Evolutionary conservation across 2,329 filamentous ascomycete genomes (phyloP).

Genomic region (Pestalotiopsis fici): DNA sequence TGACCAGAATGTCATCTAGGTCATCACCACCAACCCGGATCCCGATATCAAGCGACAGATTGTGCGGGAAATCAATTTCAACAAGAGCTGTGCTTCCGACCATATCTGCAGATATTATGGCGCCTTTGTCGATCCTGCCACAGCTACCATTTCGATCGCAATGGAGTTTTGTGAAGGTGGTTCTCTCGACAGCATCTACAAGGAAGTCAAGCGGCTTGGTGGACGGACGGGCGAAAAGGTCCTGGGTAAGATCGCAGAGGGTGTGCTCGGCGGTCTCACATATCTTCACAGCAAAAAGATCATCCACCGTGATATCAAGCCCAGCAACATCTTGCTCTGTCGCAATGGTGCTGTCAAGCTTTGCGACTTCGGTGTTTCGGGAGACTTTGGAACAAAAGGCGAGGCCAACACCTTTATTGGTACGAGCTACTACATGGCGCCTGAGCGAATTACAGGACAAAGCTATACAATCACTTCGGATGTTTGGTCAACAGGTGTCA

Average conservation of each 20-base stretch:
- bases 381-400: slow-evolving; percentile 97
- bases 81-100: slow-evolving; percentile 93
- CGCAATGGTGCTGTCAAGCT: slow-evolving; percentile 93
- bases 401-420: slow-evolving; percentile 99
- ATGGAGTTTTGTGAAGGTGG: slow-evolving; percentile 99
- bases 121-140: slow-evolving; percentile 94
- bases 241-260: slow-evolving; percentile 93
- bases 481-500: slow-evolving; percentile 97
- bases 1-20: slow-evolving; percentile 49
- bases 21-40: slow-evolving; percentile 97
- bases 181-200: slow-evolving; percentile 94
- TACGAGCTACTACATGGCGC: slow-evolving; percentile 99
- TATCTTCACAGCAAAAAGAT: slow-evolving; percentile 96
- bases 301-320: slow-evolving; percentile 98
- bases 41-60: slow-evolving; percentile 99
- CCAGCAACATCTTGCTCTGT: slow-evolving; percentile 93
- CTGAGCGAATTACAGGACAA: slow-evolving; percentile 95
- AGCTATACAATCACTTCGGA: slow-evolving; percentile 98
- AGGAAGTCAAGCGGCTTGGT: slow-evolving; percentile 92
- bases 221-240: slow-evolving; percentile 97
- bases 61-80: slow-evolving; percentile 92
- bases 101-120: slow-evolving; percentile 98
- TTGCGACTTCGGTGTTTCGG: slow-evolving; percentile 96
- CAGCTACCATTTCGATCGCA: slow-evolving; percentile 93
- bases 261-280: slow-evolving; percentile 88